Conservation (phyloP, 768 basidiomycete genomes). For the Mycena indigotica region DNA sequence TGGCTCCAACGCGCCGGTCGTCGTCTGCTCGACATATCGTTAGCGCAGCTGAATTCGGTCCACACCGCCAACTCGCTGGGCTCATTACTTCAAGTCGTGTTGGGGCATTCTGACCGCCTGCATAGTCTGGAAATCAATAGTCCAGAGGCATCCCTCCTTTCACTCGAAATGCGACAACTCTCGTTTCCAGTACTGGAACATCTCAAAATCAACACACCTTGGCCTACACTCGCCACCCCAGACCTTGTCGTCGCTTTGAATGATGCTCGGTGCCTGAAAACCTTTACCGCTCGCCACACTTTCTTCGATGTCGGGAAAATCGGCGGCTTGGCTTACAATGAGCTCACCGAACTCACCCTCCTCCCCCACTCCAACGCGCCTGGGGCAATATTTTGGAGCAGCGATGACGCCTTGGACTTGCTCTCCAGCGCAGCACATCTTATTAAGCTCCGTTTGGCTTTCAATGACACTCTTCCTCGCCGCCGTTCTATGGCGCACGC, state of each 20-base stretch:
- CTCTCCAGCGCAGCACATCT: conserved; percentile 5
- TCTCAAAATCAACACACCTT: conserved; percentile 13
- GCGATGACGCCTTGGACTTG: conserved; percentile 13
- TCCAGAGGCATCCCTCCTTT: conserved; percentile 10
- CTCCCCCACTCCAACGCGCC: conserved; percentile 3
- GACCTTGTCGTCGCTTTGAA: not conserved
- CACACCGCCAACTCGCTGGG: not conserved
- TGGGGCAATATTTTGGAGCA: conserved; percentile 2
- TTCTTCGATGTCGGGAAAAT: conserved; percentile 2
- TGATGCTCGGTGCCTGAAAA: conserved; percentile 4
- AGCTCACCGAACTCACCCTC: conserved; percentile 11
- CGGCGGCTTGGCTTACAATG: not conserved
- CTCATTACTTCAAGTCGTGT: conserved; percentile 3
- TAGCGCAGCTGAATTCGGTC: conserved; percentile 8
- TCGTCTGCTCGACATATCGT: conserved; percentile 1
- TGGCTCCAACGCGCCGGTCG: conserved; percentile 10
- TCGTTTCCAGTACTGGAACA: conserved; percentile 14
- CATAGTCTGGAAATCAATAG: conserved; percentile 1
- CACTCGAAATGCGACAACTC: conserved; percentile 6
- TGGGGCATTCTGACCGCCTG: conserved; percentile 4
- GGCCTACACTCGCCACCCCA: conserved; percentile 1
- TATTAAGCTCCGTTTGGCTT: conserved; percentile 2
- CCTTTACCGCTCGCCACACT: not conserved
- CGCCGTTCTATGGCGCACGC: conserved; percentile 5
- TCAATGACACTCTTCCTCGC: conserved; percentile 9